These are phyloP conservation scores for Saccharomycopsis schoenii DNA, from an alignment of 805 yeast genomes.

Conservation along the genomic window DNA sequence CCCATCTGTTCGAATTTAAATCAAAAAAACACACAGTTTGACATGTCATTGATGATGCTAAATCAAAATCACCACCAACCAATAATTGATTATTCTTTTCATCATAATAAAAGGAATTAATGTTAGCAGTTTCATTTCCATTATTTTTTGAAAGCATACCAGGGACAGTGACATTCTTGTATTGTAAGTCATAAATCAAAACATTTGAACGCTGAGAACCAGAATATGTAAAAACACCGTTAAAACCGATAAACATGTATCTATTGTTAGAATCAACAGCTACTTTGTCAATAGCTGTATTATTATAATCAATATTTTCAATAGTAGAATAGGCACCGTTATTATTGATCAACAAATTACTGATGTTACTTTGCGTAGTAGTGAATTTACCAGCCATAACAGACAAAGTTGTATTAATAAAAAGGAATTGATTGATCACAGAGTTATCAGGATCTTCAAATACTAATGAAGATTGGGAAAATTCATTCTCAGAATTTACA, in stretches of 20 bases:
- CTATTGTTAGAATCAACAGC: constrained; percentile 15
- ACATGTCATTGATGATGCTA: constrained; percentile 50
- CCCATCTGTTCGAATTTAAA: constrained; percentile 45
- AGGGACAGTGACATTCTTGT: constrained; percentile 35
- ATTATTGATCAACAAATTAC: constrained; percentile 11
- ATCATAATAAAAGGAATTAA: constrained; percentile 34
- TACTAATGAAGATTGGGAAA: constrained; percentile 23
- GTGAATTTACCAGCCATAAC: constrained; percentile 23
- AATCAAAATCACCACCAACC: constrained; percentile 66
- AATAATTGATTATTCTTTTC: constrained; percentile 36
- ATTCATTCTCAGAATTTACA: constrained; percentile 21
- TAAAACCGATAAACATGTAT: constrained; percentile 36
- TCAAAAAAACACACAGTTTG: constrained; percentile 58
- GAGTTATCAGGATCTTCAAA: constrained; percentile 3
- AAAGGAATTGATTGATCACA: constrained; percentile 9
- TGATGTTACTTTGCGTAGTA: constrained; percentile 17
- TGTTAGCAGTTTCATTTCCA: constrained; percentile 29
- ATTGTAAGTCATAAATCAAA: constrained; percentile 40
- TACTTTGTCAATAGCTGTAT: constrained; percentile 11
- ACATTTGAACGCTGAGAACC: constrained; percentile 32
- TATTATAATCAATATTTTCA: constrained; percentile 19
- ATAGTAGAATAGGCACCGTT: constrained; percentile 16
- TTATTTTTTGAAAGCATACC: constrained; percentile 31
- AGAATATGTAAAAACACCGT: constrained; percentile 27
- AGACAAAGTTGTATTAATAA: constrained; percentile 12